These are phyloP conservation scores for Eryngium alpinum DNA, from an alignment of 140 eudicot species.

Conservation along the genomic window DNA sequence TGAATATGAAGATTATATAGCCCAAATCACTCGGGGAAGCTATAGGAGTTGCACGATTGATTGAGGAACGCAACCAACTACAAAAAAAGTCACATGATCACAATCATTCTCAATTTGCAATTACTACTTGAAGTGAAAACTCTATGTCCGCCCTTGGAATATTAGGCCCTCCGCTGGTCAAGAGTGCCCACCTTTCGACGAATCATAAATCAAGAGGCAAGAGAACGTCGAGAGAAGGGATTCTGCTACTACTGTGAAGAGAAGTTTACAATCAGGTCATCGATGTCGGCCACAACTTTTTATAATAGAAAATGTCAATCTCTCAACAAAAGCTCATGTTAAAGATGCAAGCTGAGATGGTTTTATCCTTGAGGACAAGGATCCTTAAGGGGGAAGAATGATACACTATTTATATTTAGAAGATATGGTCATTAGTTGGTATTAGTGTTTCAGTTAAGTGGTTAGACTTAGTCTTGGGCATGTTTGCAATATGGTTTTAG, in stretches of 20 bases:
- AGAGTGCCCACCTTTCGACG: background rate
- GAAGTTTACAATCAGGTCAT: background rate
- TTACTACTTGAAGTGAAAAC: background rate
- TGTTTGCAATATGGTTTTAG: no score
- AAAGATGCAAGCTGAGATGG: no score
- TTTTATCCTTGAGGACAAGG: no score
- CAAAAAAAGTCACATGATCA: background rate
- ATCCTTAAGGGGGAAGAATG: no score
- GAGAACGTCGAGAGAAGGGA: background rate
- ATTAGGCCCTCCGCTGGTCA: background rate
- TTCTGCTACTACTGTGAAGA: background rate
- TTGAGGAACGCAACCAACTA: background rate
- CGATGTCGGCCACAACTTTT: background rate
- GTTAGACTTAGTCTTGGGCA: no score
- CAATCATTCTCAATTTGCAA: background rate
- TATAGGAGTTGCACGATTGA: background rate
- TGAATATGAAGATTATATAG: background rate
- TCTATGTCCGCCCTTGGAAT: background rate
- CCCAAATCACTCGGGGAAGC: background rate
- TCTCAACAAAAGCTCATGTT: no score
- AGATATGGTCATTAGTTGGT: no score
- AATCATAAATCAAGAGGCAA: background rate
- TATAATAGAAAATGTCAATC: background rate
- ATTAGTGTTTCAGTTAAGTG: no score
- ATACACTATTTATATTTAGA: no score